A percentile compares a stretch with the other conserved stretches of the same genome.
Conservation (phyloP, 352 stramenopile genomes). For the Thalassiosira delicatula region DNA sequence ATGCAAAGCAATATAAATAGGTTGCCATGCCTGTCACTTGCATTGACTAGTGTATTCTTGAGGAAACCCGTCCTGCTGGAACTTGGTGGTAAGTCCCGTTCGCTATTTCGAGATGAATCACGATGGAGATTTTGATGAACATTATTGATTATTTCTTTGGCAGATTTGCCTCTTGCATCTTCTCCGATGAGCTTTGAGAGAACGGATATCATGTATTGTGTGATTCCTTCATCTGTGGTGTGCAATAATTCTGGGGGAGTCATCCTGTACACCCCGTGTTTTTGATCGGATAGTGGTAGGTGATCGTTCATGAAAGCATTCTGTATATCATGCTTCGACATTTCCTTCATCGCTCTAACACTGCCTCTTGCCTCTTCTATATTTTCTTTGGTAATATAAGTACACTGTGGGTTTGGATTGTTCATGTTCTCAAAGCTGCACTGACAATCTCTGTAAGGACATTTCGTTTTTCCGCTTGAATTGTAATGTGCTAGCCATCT, state of each 20-base stretch:
- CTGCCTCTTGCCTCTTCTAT: not conserved
- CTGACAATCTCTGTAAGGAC: conserved; percentile 35
- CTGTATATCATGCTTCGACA: conserved; percentile 22
- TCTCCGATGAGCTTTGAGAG: not conserved
- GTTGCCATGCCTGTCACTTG: conserved; percentile 6
- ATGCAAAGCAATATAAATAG: conserved; percentile 20
- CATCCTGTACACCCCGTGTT: conserved; percentile 19
- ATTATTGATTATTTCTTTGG: not conserved
- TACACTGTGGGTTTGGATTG: conserved; percentile 8
- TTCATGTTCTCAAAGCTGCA: conserved; percentile 7
- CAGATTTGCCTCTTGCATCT: too few species aligned
- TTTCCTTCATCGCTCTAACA: not conserved
- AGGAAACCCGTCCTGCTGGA: conserved; percentile 9
- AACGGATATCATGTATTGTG: conserved; percentile 11
- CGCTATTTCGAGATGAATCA: conserved; percentile 2
- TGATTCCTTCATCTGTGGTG: not conserved
- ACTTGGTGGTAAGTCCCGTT: conserved; percentile 14
- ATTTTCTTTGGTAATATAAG: conserved; percentile 9
- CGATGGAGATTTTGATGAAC: not conserved
- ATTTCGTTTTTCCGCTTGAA: not conserved
- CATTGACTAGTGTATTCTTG: conserved; percentile 12
- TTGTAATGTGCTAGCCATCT: conserved; percentile 30
- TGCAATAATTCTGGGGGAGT: conserved; percentile 13
- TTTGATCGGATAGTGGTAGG: conserved; percentile 1
- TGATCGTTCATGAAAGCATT: conserved; percentile 13